phyloP scores from a whole-genome alignment of 768 basidiomycete species.

The Mycena capillaripes region DNA sequence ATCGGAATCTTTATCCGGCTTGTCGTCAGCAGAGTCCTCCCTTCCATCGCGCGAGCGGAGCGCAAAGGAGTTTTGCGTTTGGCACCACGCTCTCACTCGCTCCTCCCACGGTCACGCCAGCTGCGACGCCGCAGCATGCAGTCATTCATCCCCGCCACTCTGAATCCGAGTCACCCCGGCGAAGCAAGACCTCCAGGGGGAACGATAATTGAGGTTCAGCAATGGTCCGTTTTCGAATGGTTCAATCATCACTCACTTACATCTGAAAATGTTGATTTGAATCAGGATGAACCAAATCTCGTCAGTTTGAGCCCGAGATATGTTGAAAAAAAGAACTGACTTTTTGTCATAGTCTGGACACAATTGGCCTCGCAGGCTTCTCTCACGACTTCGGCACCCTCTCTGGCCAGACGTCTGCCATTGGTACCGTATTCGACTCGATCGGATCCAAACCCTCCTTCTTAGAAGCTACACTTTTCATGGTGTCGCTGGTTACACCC shows the following conservation, averaged over 20 bases:
- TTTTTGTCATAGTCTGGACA: neutral
- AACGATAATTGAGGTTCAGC: conserved; percentile 20
- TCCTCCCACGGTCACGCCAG: too few species aligned
- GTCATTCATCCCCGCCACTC: too few species aligned
- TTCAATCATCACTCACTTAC: too few species aligned
- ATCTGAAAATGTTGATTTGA: neutral
- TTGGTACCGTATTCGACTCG: conserved; percentile 6
- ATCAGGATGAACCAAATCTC: conserved; percentile 30
- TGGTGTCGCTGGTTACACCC: neutral
- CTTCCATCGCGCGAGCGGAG: too few species aligned
- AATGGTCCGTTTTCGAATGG: neutral
- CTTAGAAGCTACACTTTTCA: neutral
- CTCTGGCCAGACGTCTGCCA: neutral
- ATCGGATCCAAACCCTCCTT: neutral
- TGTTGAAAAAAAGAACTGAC: neutral
- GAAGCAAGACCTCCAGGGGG: conserved; percentile 4
- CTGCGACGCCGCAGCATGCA: too few species aligned
- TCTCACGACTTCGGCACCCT: conserved; percentile 14
- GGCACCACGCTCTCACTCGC: too few species aligned
- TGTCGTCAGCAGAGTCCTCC: too few species aligned
- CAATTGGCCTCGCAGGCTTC: conserved; percentile 27
- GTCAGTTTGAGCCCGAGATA: neutral
- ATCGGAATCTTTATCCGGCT: too few species aligned
- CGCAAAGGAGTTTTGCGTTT: too few species aligned
- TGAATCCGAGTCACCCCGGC: too few species aligned